Percentiles rank a stretch among this genome's conserved stretches.
Evolutionary conservation across 495 filamentous ascomycete species (phyloP).

Genomic region (Rhizodiscina lignyota): DNA sequence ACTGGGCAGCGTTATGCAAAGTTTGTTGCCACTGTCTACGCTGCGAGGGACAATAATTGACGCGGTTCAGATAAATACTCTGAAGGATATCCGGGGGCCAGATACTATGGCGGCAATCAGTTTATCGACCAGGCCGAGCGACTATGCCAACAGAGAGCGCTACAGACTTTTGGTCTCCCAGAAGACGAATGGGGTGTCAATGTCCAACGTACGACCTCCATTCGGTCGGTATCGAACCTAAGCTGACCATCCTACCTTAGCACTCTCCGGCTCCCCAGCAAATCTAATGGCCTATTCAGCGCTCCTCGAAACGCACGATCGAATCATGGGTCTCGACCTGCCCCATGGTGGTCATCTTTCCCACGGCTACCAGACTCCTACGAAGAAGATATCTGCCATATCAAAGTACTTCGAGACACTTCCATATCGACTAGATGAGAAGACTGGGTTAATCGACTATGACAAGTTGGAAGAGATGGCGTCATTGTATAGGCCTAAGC

Average conservation of each 20-base stretch:
- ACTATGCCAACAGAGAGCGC: slow-evolving; percentile 74
- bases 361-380: slow-evolving; percentile 93
- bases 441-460: slow-evolving; percentile 97
- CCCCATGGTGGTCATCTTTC: slow-evolving; percentile 95
- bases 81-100: slow-evolving; percentile 88
- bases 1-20: slow-evolving; percentile 96
- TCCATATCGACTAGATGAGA: slow-evolving; percentile 79
- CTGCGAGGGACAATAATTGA: slow-evolving; percentile 3
- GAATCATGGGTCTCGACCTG: slow-evolving; percentile 92
- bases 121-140: slow-evolving; percentile 82
- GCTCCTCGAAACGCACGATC: slow-evolving; percentile 77
- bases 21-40: slow-evolving; percentile 28
- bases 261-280: slow-evolving; percentile 86
- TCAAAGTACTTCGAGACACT: slow-evolving; percentile 98
- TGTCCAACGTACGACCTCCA: slow-evolving; percentile 60
- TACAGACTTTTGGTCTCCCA: slow-evolving; percentile 71
- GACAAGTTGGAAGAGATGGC: slow-evolving; percentile 83
- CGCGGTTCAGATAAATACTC: slow-evolving; percentile 78
- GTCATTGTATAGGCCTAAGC: slow-evolving; percentile 86
- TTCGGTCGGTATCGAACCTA: background rate
- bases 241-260: no score
- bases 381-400: slow-evolving; percentile 95
- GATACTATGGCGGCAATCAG: slow-evolving; percentile 96
- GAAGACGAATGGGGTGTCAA: slow-evolving; percentile 93
- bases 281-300: slow-evolving; percentile 95